Evolutionary conservation across 2,329 filamentous ascomycete species (phyloP), one percentile per base, ranked within the genome.

Genomic region (Botrytis galanthina): DNA sequence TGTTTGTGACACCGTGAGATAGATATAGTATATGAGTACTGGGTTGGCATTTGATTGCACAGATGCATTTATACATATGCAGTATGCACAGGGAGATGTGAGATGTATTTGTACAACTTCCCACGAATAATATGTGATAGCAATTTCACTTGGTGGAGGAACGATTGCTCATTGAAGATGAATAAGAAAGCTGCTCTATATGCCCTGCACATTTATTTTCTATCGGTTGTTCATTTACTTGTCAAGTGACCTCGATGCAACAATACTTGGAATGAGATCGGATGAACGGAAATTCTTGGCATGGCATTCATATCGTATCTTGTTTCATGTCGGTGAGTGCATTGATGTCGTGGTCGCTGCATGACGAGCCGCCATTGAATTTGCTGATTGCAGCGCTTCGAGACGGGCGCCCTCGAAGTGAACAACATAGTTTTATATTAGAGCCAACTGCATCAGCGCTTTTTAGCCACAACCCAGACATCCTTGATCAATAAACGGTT

Each of bases 261-360:
- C 29, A 32, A 32, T 66, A 35, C 62, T 66, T 14, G 26, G 12
- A 57, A 57, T 57, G 51, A 57, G 66, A 57, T 69, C 66, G 35
- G 26, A 69, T 69, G 37, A 57, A 69, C 48, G 12, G 37, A 12
- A 69, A 26, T 44, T 29, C 48, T 69, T 69, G n/a, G 66, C 9
- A 26, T 69, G 10, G 5, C 48, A 8, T 14, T 18, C 37, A 42
- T 66, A 66, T 66, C 12, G 29, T 29, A 37, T 48, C n/a, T 14
- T 20, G 10, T 26, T 32, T 42, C 35, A 69, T 57, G 48, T n/a
- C n/a, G 35, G 26, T 57, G 48, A 57, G 35, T 57, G n/a, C 48
- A 69, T 57, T 57, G 6, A 26, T 57, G 37, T 44, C n/a, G 48
- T 69, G 35, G 48, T 16, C 18, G 66, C 35, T 68, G 32, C 44